Evolutionary conservation across 2,329 filamentous ascomycete genomes (phyloP), one percentile per base, ranked within the genome.

Genomic region (Fusarium coicis): DNA sequence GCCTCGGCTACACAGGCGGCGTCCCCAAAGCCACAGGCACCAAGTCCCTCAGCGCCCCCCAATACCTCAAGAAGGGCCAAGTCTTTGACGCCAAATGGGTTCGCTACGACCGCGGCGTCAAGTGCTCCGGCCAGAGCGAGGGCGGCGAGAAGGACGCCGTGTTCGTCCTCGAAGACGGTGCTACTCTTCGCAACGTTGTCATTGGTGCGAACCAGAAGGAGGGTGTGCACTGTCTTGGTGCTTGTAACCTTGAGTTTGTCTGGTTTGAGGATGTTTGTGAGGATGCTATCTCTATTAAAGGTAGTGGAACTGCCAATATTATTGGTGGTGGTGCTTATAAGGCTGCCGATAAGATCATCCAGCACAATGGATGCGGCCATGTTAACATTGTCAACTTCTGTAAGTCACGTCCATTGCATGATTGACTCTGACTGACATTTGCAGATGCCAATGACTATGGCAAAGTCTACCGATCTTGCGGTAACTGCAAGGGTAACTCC

Each of bases 201-300:
- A 86, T 86, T 28, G 85, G 85, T 47, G 76, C 79, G 28, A 78
- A 85, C 74, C 84, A 86, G 69, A 79, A 77, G 37, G 85, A 86
- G 75, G 85, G 85, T 37, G 80, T 86, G 4, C 84, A 86, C 79
- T 86, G 85, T 75, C 72, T 80, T 55, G 85, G 85, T 10, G 47
- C 79, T 7, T 86, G 84, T 74, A 85, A 76, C 21, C 74, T 86
- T n/a, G 79, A 83, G 70, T 84, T 82, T 36, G 86, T 87, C 54
- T 87, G 85, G 85, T 87, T 85, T 70, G 82, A 84, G 65, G 82
- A 85, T 39, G 84, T 86, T 53, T 86, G 84, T 65, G 84, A 86
- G 62, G 76, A 78, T 19, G 71, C 71, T 32, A 73, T 73, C 47
- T 58, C 70, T 2, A 71, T 73, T 4, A 70, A 72, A 23, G 71